A percentile compares a stretch with the other conserved stretches of the same genome.
Evolutionary conservation across 495 filamentous ascomycete genomes (phyloP).

Genomic region (Penicillium riverlandense): DNA sequence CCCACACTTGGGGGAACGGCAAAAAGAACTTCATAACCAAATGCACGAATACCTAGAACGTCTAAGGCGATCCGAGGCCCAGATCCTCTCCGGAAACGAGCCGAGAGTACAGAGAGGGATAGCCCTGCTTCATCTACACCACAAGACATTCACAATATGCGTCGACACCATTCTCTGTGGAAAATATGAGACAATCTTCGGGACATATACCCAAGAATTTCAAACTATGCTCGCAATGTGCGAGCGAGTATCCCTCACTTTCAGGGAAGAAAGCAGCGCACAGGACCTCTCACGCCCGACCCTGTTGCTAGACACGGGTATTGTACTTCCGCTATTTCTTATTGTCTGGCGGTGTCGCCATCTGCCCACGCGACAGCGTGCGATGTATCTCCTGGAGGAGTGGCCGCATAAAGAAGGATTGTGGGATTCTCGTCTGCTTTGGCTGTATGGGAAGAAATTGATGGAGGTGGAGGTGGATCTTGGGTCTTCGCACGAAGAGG

Average conservation of each 20-base stretch:
- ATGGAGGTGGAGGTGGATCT: conserved; percentile 5
- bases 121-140: conserved; percentile 7
- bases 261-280: neutral
- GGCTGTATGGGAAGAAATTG: conserved; percentile 4
- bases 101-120: conserved; percentile 5
- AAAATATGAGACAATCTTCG: neutral
- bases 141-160: neutral
- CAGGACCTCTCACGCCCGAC: neutral
- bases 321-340: conserved; percentile 37
- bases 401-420: conserved; percentile 41
- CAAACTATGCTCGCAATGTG: neutral
- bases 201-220: conserved; percentile 1
- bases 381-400: conserved; percentile 24
- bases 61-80: neutral
- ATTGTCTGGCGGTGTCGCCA: conserved; percentile 42
- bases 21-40: neutral
- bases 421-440: conserved; percentile 25
- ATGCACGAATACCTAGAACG: neutral
- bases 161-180: conserved; percentile 4
- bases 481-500: neutral
- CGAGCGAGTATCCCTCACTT: conserved; percentile 1
- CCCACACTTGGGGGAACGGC: neutral
- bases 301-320: conserved; percentile 9
- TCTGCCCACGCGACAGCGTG: conserved; percentile 24
- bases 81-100: neutral